These are phyloP conservation scores for Chimonanthus praecox DNA, from an alignment of 164 flowering plant genomes.

Conservation along the genomic window DNA sequence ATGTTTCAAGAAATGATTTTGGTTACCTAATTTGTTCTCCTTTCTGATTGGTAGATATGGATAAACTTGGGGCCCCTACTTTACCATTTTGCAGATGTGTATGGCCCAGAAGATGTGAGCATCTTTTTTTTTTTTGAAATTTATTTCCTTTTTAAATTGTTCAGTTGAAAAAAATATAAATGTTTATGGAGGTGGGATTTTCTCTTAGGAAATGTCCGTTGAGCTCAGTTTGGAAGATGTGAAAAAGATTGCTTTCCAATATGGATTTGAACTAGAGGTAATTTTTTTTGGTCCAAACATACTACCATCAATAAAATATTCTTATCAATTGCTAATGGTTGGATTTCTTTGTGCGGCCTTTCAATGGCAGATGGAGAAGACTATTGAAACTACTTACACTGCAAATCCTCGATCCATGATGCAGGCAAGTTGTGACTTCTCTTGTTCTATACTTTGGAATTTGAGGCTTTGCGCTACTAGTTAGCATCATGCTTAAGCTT, in stretches of 20 bases:
- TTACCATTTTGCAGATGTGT: slow-evolving; percentile 91
- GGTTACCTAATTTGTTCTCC: slow-evolving; percentile 1
- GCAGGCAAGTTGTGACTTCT: slow-evolving; percentile 51
- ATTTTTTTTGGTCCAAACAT: slow-evolving; percentile 1
- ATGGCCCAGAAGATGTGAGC: slow-evolving; percentile 83
- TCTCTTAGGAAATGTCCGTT: slow-evolving; percentile 82
- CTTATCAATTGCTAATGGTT: neutral
- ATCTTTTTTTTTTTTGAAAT: neutral
- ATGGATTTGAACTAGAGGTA: slow-evolving; percentile 85
- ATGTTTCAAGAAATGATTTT: neutral
- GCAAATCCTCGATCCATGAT: slow-evolving; percentile 89
- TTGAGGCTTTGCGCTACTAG: neutral
- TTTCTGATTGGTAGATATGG: slow-evolving; percentile 60
- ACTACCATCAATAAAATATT: neutral
- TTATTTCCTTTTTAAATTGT: no score
- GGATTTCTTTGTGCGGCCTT: neutral
- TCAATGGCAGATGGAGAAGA: slow-evolving; percentile 61
- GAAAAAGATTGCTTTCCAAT: slow-evolving; percentile 64
- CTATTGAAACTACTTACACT: slow-evolving; percentile 83
- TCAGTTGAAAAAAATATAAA: neutral
- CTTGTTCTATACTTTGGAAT: neutral
- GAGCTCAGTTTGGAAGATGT: slow-evolving; percentile 97
- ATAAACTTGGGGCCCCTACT: slow-evolving; percentile 95
- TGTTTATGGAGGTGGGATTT: neutral
- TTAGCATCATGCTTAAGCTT: neutral